Base-by-base conservation (phyloP, 2,329 filamentous ascomycete genomes). In the Fusarium sulawesiense region DNA sequence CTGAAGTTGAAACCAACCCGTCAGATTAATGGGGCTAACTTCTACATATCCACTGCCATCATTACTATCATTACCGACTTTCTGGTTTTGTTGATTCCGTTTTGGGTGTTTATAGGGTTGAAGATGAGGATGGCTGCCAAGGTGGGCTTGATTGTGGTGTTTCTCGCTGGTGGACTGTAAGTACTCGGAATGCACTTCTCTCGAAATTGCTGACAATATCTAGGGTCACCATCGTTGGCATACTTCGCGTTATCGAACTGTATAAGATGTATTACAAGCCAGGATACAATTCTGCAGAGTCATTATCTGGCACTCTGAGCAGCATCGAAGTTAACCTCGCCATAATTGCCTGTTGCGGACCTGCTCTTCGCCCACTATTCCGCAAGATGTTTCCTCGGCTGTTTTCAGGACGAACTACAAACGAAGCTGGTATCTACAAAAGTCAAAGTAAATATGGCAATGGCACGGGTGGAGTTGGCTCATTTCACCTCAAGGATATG, bases 31-130 rank as follows among this genome's bases (percentile, higher is more conserved):
- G 80, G 62, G 70, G 83, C 57, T 54, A 76, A 30, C 61, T 75
- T 78, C 27, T 81, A 81, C 68, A 76, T 83, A 16, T 68, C 77
- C 2, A 76, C 75, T 8, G 77, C 80, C 9, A 75, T 75, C 4
- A 69, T 83, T 27, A 83, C 79, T 14, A 82, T 84, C 32, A 27
- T 81, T 4, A 83, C 81, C 7, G 83, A 84, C 51, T 59, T 83
- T 3, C 67, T 83, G 25, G 77, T 80, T 12, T 73, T 83, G 10
- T 61, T 75, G 1, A 70, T 84, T 18, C 82, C 82, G 0, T 77
- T 83, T 32, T 78, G 76, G 68, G 80, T 83, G 29, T 83, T 84
- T 55, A 53, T 80, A 11, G 77, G 76, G 7, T 73, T 84, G 18
- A 81, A 80, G 37, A 82, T 84, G 71, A 76, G 32, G 3, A 16